phyloP scores from a whole-genome alignment of 2,329 filamentous ascomycete genomes.

The Neonectria punicea region DNA sequence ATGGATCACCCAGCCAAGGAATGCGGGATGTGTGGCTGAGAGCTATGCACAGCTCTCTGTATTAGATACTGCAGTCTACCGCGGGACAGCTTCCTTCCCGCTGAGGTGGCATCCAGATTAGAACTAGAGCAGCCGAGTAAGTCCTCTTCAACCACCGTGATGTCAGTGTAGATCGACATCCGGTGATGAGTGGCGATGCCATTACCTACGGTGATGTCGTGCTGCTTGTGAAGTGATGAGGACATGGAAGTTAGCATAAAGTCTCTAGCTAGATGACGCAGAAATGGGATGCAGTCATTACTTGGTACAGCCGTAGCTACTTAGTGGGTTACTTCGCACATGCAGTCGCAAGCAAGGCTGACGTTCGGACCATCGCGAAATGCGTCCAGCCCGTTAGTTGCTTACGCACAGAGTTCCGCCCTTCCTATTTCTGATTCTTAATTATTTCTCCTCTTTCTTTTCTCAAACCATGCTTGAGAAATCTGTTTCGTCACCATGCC shows the following conservation, averaged over 20 bases:
- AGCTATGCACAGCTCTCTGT: not conserved
- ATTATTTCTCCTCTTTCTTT: not conserved
- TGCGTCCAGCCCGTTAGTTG: not conserved
- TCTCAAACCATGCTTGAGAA: too few relatives aligned
- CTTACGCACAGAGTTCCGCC: too few relatives aligned
- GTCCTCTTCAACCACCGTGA: not conserved
- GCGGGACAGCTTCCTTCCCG: not conserved
- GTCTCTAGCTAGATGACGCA: not conserved
- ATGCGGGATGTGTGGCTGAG: conserved; percentile 23
- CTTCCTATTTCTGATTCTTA: not conserved
- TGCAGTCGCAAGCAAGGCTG: not conserved
- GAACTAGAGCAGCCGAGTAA: not conserved
- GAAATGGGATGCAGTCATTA: not conserved
- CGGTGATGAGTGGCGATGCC: not conserved
- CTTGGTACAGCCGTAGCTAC: too few relatives aligned
- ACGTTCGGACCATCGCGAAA: not conserved
- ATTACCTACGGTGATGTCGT: not conserved
- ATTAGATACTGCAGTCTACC: conserved; percentile 8
- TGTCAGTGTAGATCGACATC: not conserved
- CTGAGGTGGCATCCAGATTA: not conserved
- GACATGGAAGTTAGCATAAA: not conserved
- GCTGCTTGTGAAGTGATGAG: not conserved
- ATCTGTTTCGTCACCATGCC: not conserved
- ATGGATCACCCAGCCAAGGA: conserved; percentile 31
- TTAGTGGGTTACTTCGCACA: not conserved